phyloP scores from a whole-genome alignment of 176 grass and related monocot genomes.

The Aegilops longissima region DNA sequence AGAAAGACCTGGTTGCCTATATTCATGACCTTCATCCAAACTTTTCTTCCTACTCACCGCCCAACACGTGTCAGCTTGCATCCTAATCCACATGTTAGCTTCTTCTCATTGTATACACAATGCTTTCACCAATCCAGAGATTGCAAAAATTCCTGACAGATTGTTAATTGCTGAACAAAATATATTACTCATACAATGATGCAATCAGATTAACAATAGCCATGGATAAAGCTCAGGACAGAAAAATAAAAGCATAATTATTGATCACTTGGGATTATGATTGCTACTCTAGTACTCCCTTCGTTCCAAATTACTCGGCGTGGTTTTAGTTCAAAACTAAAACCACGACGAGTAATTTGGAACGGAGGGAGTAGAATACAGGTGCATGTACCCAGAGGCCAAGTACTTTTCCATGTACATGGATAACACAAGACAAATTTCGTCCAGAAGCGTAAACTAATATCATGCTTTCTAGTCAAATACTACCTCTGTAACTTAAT shows the following conservation, averaged over 20 bases:
- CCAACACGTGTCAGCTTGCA: constrained; percentile 12
- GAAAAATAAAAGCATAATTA: constrained; percentile 1
- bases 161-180: constrained; percentile 4
- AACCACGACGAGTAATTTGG: no score
- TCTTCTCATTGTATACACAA: not conserved
- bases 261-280: not conserved
- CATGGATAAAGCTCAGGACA: not conserved
- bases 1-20: constrained; percentile 9
- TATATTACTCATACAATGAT: not conserved
- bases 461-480: not conserved
- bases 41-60: not conserved
- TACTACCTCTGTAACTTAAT: no score
- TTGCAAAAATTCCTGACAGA: constrained; percentile 10
- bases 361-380: not conserved
- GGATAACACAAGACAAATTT: constrained; percentile 25
- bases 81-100: constrained; percentile 8
- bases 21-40: not conserved
- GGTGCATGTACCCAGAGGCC: not conserved
- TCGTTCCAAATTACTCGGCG: no score
- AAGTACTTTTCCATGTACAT: constrained; percentile 1
- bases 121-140: constrained; percentile 13
- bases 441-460: not conserved
- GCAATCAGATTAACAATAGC: not conserved
- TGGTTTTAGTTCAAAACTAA: no score
- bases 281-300: not conserved